phyloP scores from a whole-genome alignment of 345 rosid species.

The Triadica sebifera region DNA sequence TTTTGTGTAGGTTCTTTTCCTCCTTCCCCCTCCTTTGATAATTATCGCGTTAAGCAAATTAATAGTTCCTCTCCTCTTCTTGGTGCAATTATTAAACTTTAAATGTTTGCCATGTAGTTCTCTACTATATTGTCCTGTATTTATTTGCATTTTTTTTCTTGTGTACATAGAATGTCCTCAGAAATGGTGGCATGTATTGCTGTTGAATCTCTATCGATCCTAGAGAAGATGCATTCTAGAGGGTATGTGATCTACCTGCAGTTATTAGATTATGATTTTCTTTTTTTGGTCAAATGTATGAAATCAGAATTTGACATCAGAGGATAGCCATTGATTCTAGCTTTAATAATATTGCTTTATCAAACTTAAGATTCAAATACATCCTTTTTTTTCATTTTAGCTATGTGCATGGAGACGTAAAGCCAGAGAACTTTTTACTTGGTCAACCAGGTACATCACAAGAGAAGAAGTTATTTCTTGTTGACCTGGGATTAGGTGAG shows the following conservation, averaged over 20 bases:
- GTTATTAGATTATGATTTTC: not conserved
- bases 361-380: not conserved
- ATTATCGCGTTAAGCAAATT: not conserved
- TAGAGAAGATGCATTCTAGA: slow-evolving; percentile 36
- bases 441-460: slow-evolving; percentile 33
- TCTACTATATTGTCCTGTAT: not conserved
- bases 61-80: not conserved
- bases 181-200: slow-evolving; percentile 40
- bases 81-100: not conserved
- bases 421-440: slow-evolving; percentile 38
- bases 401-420: slow-evolving; percentile 41
- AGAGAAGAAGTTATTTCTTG: slow-evolving; percentile 36
- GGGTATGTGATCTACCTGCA: slow-evolving; percentile 22
- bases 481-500: slow-evolving; percentile 40
- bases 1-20: not conserved
- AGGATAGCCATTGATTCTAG: not conserved
- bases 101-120: not conserved
- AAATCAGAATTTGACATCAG: not conserved
- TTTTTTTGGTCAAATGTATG: slow-evolving; percentile 8
- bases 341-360: not conserved
- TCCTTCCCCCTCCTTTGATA: not conserved
- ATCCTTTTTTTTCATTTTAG: slow-evolving; percentile 6
- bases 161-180: slow-evolving; percentile 26
- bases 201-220: slow-evolving; percentile 34
- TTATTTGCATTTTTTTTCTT: not conserved